phyloP scores from a whole-genome alignment of 805 yeast genomes.

The Kluyveromyces lactis region DNA sequence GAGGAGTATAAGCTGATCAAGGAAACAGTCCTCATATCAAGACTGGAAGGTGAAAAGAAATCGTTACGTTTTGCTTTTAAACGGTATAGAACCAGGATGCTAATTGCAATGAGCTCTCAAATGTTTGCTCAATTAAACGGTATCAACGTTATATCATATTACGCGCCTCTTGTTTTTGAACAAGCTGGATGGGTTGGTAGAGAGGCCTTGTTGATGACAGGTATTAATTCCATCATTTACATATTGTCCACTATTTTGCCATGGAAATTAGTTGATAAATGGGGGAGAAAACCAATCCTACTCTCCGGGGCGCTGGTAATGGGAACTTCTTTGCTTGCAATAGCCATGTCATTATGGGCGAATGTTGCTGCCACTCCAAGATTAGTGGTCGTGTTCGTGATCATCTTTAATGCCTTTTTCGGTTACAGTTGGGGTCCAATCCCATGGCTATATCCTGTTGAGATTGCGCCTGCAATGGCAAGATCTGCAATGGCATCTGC shows the following conservation, averaged over 20 bases:
- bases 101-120: slow-evolving; percentile 85
- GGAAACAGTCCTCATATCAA: slow-evolving; percentile 64
- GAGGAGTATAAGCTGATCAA: slow-evolving; percentile 74
- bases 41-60: slow-evolving; percentile 70
- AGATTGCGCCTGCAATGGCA: slow-evolving; percentile 74
- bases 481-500: slow-evolving; percentile 87
- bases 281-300: slow-evolving; percentile 88
- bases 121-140: slow-evolving; percentile 92
- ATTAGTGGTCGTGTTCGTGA: slow-evolving; percentile 66
- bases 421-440: slow-evolving; percentile 94
- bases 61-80: slow-evolving; percentile 70
- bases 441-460: slow-evolving; percentile 84
- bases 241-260: slow-evolving; percentile 71
- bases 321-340: slow-evolving; percentile 60
- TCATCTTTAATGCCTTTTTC: slow-evolving; percentile 73
- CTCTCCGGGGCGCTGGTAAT: slow-evolving; percentile 71
- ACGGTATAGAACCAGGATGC: slow-evolving; percentile 65
- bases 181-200: slow-evolving; percentile 93
- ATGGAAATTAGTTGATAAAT: slow-evolving; percentile 80
- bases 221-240: slow-evolving; percentile 59
- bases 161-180: slow-evolving; percentile 90
- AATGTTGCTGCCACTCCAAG: slow-evolving; percentile 50
- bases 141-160: slow-evolving; percentile 84
- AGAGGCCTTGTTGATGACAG: slow-evolving; percentile 84
- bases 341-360: slow-evolving; percentile 52